phyloP scores from a whole-genome alignment of 23 red algal genomes.

The Chondrus crispus region DNA sequence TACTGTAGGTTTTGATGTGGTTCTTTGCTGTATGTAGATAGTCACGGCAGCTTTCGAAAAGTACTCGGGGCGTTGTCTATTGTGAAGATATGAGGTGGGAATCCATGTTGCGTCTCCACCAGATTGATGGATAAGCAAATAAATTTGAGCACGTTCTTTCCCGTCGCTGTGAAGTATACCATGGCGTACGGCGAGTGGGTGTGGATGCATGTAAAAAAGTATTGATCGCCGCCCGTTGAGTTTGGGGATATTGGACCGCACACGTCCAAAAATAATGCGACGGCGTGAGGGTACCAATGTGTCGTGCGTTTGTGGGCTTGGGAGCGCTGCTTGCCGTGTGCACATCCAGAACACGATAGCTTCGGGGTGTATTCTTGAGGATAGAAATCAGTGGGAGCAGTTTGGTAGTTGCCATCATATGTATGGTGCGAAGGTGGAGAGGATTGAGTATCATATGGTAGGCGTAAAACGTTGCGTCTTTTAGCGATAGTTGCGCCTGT shows the following conservation, averaged over 20 bases:
- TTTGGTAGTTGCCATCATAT: background rate
- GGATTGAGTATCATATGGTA: background rate
- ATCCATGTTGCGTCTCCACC: background rate
- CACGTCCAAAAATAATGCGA: background rate
- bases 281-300: background rate
- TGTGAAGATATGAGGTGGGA: background rate
- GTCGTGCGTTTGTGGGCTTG: background rate
- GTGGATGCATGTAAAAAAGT: background rate
- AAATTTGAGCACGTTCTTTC: background rate
- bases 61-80: slow-evolving; percentile 10
- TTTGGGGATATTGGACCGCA: background rate
- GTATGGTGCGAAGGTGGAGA: background rate
- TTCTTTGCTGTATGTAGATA: background rate
- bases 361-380: background rate
- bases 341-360: background rate
- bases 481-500: too few species aligned
- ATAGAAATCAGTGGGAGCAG: background rate
- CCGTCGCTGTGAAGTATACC: background rate
- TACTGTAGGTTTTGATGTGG: background rate
- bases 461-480: too few species aligned
- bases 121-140: background rate
- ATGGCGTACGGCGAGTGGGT: background rate
- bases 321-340: background rate
- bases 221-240: background rate
- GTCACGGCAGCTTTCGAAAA: background rate